Base-by-base conservation (phyloP, 2,329 filamentous ascomycete species). In the Aspergillus nomiae region DNA sequence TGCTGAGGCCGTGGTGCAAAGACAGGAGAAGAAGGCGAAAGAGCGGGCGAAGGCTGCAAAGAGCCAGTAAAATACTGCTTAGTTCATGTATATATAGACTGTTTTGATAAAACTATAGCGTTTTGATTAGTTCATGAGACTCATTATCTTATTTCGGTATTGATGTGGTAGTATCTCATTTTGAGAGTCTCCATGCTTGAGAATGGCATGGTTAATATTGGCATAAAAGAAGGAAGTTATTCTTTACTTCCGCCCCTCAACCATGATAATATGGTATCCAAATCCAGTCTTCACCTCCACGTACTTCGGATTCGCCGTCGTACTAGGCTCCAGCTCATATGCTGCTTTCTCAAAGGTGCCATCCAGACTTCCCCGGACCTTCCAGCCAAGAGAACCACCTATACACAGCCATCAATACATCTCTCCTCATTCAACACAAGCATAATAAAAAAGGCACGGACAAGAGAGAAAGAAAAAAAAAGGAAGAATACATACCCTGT, bases 1-100 rank as follows among this genome's bases (percentile, higher is more conserved):
- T 34, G 91, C 94, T 41, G 95, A 99, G 81, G 94, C 90, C 1
- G 83, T 87, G 67, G 92, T 97, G 72, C 90, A 91, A 61, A 85
- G 91, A 68, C 83, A 86, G 68, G 94, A 97, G 83, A 97, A 98
- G 85, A 82, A 88, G 73, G 89, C 87, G 61, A 97, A 96, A 83
- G 88, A 90, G 76, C 83, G 81, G 58, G 88, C 86, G 34, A 90
- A 87, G 76, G 80, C 77, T 38, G 64, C 65, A 28, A 77, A 77
- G 64, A 72, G 73, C 54, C 64, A 69, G 53, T 76, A 71, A 51
- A 51, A 9, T 61, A 36, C 59, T n/a, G 30, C 53, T n/a, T 34
- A 36, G 19, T 36, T 55, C 60, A 51, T 59, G 62, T 41, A 58
- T 61, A 58, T 38, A 60, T 58, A 60, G 19, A 43, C 28, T 19